Evolutionary conservation across 108 stramenopile species (phyloP).

Genomic region (Skeletonema costatum): DNA sequence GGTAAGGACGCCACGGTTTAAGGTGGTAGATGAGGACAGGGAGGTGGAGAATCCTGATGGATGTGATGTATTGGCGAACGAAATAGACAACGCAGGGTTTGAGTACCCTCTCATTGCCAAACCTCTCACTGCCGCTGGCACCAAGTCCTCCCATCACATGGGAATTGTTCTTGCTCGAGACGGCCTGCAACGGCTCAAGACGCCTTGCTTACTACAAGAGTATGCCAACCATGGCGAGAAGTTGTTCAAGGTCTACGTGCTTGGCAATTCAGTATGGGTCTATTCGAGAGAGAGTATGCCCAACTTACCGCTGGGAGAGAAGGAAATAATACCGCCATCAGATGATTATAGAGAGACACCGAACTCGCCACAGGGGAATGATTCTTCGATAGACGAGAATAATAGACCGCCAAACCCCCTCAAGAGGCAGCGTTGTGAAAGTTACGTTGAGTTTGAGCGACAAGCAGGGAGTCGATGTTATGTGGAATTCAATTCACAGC

Average conservation of each 20-base stretch:
- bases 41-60: not conserved
- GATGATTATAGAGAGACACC: not conserved
- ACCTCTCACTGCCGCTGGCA: slow-evolving; percentile 86
- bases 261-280: slow-evolving; percentile 82
- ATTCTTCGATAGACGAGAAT: not conserved
- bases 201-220: slow-evolving; percentile 72
- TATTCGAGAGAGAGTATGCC: slow-evolving; percentile 75
- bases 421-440: slow-evolving; percentile 13
- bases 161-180: slow-evolving; percentile 61
- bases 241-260: slow-evolving; percentile 88
- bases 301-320: slow-evolving; percentile 65
- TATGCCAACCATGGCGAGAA: slow-evolving; percentile 83
- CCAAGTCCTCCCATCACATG: slow-evolving; percentile 81
- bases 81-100: slow-evolving; percentile 48
- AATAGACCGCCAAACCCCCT: not conserved
- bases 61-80: slow-evolving; percentile 17
- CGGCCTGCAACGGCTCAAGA: slow-evolving; percentile 52
- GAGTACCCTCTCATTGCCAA: slow-evolving; percentile 80
- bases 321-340: slow-evolving; percentile 1
- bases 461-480: slow-evolving; percentile 46
- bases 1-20: slow-evolving; percentile 70
- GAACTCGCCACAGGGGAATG: not conserved
- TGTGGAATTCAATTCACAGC: slow-evolving; percentile 88
- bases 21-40: slow-evolving; percentile 47
- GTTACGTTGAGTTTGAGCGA: slow-evolving; percentile 48